phyloP scores from a whole-genome alignment of 176 grass and related monocot species.

The Triticum timopheevii region DNA sequence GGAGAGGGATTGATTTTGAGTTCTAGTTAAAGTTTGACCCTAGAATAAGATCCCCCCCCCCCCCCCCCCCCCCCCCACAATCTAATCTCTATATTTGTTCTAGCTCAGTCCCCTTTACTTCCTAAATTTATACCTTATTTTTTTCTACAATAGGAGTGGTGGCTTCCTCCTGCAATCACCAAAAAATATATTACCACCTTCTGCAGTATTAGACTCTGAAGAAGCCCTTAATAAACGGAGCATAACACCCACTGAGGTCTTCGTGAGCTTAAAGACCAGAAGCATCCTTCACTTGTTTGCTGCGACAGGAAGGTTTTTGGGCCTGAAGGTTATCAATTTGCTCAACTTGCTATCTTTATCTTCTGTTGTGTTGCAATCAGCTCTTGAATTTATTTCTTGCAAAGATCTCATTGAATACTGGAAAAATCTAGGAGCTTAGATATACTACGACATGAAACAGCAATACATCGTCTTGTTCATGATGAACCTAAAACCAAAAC shows the following conservation, averaged over 20 bases:
- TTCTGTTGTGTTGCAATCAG: slow-evolving; percentile 15
- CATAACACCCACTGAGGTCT: slow-evolving; percentile 66
- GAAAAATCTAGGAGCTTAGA: slow-evolving; percentile 19
- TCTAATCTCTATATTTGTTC: slow-evolving; percentile 29
- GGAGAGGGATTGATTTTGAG: background rate
- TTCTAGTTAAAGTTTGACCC: background rate
- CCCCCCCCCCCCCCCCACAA: background rate
- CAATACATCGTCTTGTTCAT: background rate
- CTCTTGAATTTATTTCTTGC: slow-evolving; percentile 27
- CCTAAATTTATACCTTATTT: slow-evolving; percentile 31
- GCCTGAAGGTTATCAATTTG: slow-evolving; percentile 63
- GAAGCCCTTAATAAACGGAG: slow-evolving; percentile 78
- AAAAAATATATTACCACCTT: slow-evolving; percentile 66
- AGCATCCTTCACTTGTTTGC: slow-evolving; percentile 91
- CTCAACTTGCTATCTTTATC: slow-evolving; percentile 13
- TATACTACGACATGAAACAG: background rate
- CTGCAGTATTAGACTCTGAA: slow-evolving; percentile 59
- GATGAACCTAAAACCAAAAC: slow-evolving; percentile 10
- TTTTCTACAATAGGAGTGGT: slow-evolving; percentile 66
- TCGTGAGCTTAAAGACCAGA: slow-evolving; percentile 71
- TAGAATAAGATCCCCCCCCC: slow-evolving; percentile 8
- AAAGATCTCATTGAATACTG: slow-evolving; percentile 8
- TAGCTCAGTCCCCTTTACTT: slow-evolving; percentile 15
- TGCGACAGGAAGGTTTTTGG: slow-evolving; percentile 71
- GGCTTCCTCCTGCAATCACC: slow-evolving; percentile 84